Conservation (phyloP, 2,329 filamentous ascomycete genomes). For the Xylaria sp. region DNA sequence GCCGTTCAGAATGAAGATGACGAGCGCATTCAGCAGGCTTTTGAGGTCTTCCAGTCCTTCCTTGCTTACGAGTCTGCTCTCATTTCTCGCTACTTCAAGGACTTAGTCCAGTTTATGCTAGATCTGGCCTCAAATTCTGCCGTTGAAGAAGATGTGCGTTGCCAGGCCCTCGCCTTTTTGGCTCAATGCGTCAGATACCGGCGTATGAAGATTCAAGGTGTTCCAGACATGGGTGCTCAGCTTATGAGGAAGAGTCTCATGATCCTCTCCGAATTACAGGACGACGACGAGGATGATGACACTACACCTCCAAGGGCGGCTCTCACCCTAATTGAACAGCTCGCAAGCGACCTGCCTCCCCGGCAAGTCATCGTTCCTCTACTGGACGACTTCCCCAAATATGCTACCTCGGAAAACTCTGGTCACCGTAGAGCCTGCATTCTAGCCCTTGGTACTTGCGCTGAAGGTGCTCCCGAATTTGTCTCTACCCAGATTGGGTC, state of each 20-base stretch:
- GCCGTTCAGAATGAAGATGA: conserved; percentile 84
- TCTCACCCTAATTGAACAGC: conserved; percentile 86
- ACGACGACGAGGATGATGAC: conserved; percentile 83
- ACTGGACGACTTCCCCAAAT: conserved; percentile 84
- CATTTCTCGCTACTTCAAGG: conserved; percentile 85
- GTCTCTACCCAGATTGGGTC: conserved; percentile 90
- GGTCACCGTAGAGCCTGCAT: conserved; percentile 91
- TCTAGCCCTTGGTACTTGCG: conserved; percentile 89
- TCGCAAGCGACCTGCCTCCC: conserved; percentile 87
- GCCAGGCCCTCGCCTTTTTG: conserved; percentile 91
- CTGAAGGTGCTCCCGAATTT: conserved; percentile 97
- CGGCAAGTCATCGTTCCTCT: conserved; percentile 95
- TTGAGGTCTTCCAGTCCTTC: conserved; percentile 97
- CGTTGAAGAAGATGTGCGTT: conserved; percentile 84
- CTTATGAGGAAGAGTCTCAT: conserved; percentile 89
- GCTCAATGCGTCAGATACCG: conserved; percentile 92
- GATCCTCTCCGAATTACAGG: conserved; percentile 89
- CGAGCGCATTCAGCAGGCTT: conserved; percentile 87
- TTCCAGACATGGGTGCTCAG: conserved; percentile 84
- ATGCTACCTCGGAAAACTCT: conserved; percentile 78
- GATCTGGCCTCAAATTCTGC: conserved; percentile 81
- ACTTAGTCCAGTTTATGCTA: conserved; percentile 94
- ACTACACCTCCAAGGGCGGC: conserved; percentile 87
- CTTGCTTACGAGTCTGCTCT: conserved; percentile 89
- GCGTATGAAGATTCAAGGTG: conserved; percentile 93